phyloP scores from a whole-genome alignment of 306 rosid genomes.

The Quercus suber region DNA sequence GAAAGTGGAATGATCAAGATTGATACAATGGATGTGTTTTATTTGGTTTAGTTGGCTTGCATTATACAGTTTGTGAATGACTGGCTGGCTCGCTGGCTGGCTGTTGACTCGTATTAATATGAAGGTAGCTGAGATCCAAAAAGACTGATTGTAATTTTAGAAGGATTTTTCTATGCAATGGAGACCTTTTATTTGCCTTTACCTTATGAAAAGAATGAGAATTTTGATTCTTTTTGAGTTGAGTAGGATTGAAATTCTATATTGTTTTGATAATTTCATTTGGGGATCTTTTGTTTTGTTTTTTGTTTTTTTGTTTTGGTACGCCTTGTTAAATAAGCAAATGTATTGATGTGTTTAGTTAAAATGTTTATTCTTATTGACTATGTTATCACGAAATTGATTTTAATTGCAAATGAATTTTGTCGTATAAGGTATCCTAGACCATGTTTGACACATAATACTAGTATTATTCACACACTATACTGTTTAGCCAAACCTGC shows the following conservation, averaged over 20 bases:
- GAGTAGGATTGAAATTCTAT: background rate
- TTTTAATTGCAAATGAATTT: background rate
- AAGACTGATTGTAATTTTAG: background rate
- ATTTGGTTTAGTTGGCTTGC: background rate
- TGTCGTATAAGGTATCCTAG: background rate
- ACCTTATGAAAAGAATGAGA: background rate
- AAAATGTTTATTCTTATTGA: background rate
- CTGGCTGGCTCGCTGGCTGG: too few species aligned
- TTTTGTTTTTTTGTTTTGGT: background rate
- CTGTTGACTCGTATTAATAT: background rate
- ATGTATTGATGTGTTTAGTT: background rate
- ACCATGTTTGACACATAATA: background rate
- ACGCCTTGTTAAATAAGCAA: background rate
- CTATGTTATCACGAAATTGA: background rate
- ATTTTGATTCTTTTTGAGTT: background rate
- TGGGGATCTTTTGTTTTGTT: background rate
- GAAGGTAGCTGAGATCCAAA: background rate
- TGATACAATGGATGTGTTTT: background rate
- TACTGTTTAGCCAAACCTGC: background rate
- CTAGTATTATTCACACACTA: background rate
- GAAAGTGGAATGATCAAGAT: background rate
- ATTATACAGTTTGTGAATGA: background rate
- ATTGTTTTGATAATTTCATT: background rate
- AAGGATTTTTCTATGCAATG: too few species aligned
- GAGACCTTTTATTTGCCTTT: too few species aligned